Evolutionary conservation across 1,139 yeast genomes (phyloP), one percentile per base, ranked within the genome.

Genomic region (Magnusiomyces paraingens): DNA sequence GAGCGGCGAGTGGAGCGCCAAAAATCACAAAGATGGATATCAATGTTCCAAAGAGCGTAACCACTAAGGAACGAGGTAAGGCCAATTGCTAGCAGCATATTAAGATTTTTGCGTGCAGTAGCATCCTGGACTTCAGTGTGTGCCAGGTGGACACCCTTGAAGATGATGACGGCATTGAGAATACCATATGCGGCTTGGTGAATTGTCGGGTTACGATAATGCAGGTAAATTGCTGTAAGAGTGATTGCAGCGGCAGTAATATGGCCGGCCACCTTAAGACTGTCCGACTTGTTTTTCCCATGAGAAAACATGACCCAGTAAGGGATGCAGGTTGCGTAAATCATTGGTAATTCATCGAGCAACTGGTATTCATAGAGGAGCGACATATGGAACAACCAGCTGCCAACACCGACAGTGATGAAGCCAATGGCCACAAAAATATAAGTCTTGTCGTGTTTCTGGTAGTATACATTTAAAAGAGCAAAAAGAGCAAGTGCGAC

Each of bases 371-470:
- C 90, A 69, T 90, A 91, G 59, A 81, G 76, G 62, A 93, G 75
- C 5, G 98, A 91, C 97, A 93, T 93, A 70, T 93, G 99, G 73
- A 93, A 93, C 62, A 89, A 73, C 95, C 97, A 93, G 39, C 90
- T 82, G 1, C 99, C 99, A 43, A 90, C 69, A 1, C 99, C 99
- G 10, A 93, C 99, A 10, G 86, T 74, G 53, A 85, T 80, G 68
- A 93, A 90, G 4, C 97, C 97, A 21, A 83, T 61, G 12, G 89
- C 83, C 15, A 87, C 81, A 51, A 86, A 72, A 1, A 85, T 63
- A 64, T 90, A 93, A 59, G 97, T 73, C 4, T 69, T 66, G 56
- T 91, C 97, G 56, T 86, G 76, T 40, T 75, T 72, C 60, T 90
- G 82, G 21, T 70, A 72, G 50, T 76, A 62, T 3, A 89, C 84